Percentiles rank a stretch among this genome's conserved stretches.
These are phyloP conservation scores for Blastocystis sp. DNA, from an alignment of 352 stramenopile species.

Conservation along the genomic window DNA sequence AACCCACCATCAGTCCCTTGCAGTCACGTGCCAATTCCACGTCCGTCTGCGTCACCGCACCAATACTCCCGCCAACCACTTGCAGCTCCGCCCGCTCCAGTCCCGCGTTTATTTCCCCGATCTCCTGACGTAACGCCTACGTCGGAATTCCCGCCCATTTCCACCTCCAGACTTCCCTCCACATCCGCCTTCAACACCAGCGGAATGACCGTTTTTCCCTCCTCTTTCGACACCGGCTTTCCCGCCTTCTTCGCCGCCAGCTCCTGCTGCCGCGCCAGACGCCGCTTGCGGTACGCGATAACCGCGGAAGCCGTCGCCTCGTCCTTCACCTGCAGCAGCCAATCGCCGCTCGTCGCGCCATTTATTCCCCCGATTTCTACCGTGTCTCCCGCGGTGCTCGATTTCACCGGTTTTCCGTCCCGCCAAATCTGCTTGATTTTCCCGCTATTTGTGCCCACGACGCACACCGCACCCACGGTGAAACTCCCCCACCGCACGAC, in stretches of 20 bases:
- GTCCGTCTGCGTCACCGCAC: conserved; percentile 72
- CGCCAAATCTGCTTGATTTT: conserved; percentile 76
- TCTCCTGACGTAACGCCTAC: conserved; percentile 55
- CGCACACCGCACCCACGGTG: conserved; percentile 79
- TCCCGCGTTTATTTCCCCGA: conserved; percentile 63
- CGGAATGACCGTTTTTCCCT: conserved; percentile 68
- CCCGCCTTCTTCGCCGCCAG: conserved; percentile 62
- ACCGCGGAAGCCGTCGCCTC: background rate
- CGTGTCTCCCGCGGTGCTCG: conserved; percentile 75
- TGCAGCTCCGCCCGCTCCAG: conserved; percentile 70
- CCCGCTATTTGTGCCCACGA: conserved; percentile 83
- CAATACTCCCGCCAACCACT: conserved; percentile 56
- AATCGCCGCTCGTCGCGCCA: conserved; percentile 69
- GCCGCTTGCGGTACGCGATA: background rate
- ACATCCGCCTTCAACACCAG: conserved; percentile 95
- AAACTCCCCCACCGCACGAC: conserved; percentile 93
- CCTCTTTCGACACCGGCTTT: conserved; percentile 74
- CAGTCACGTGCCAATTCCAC: conserved; percentile 71
- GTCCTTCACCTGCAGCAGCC: conserved; percentile 64
- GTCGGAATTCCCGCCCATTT: conserved; percentile 59
- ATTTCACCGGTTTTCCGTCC: conserved; percentile 68
- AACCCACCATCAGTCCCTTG: conserved; percentile 72
- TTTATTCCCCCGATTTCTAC: conserved; percentile 77
- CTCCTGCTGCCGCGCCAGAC: conserved; percentile 41
- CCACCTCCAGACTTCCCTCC: conserved; percentile 86